Base-by-base conservation (phyloP, 1,284 basidiomycete genomes). In the Mycena citricolor region DNA sequence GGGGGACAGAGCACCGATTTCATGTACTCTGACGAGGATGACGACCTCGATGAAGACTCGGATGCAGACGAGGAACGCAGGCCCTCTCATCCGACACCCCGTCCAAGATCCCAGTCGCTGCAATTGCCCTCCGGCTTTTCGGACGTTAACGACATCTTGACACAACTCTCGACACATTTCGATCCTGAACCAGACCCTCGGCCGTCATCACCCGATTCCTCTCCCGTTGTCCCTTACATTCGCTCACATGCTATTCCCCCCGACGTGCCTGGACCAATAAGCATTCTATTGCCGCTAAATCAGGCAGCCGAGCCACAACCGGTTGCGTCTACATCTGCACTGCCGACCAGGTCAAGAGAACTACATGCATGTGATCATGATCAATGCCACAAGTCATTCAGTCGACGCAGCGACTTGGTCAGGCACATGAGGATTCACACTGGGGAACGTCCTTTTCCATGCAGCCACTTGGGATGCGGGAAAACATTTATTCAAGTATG, bases 401-500 rank as follows among this genome's bases (percentile, higher is more conserved):
- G 80, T 28, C 77, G 87, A 26, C 74, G 79, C 46, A 89, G 86
- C 58, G 87, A 90, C 58, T 69, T 90, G 38, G 73, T 76, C 29
- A 79, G 88, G 30, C 90, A 94, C 61, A 84, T 81, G 71, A 79
- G 89, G 39, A 92, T 92, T 67, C 90, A 94, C 60, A 92, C 90
- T 25, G 91, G 90, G 22, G 90, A 94, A 63, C 79, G 90, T 37
- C 90, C 90, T 3, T 93, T 87, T 61, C 66, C 79, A 13, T 90
- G 86, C 52, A 69, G 70, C 24, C 76, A 87, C 56, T 64, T 68
- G 14, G 83, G 79, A 23, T 91, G 88, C 49, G 86, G 86, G 35
- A 91, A 90, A 70, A 84, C 84, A 2, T 91, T 91, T 57, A 90
- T 91, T 56, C 88, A 91, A 76, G 88, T 87, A 64, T 43, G 63